These are phyloP conservation scores for Fusarium citri DNA, from an alignment of 2,329 filamentous ascomycete genomes.

Conservation along the genomic window DNA sequence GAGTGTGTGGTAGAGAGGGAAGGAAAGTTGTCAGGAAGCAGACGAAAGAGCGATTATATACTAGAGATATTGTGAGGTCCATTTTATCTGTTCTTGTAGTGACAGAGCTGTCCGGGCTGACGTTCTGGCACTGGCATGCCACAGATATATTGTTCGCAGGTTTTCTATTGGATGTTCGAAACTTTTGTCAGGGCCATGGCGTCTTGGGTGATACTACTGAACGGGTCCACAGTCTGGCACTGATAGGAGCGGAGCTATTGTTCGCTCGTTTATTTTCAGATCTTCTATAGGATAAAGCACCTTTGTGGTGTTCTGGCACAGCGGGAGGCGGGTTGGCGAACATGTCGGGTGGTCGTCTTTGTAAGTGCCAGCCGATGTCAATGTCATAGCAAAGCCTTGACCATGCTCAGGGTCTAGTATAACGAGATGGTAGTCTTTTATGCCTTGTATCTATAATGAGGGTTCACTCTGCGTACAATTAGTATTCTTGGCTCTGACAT, in stretches of 20 bases:
- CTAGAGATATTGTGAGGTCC: too few species aligned
- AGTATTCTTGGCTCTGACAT: not conserved
- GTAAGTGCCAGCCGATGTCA: not conserved
- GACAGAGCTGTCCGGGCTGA: too few species aligned
- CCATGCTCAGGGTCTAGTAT: rapidly evolving
- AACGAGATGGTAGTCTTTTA: rapidly evolving
- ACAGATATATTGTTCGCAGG: not conserved
- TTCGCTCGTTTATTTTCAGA: rapidly evolving
- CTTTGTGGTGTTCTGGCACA: not conserved
- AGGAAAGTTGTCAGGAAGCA: not conserved
- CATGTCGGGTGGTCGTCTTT: not conserved
- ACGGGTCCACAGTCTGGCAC: not conserved
- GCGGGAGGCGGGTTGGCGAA: rapidly evolving
- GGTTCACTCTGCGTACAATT: rapidly evolving
- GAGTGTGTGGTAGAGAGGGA: not conserved
- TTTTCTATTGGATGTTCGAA: not conserved
- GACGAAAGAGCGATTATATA: not conserved
- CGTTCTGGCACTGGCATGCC: not conserved
- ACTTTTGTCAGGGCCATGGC: not conserved
- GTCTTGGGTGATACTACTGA: not conserved
- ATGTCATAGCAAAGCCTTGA: not conserved
- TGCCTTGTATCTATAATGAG: rapidly evolving
- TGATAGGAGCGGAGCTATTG: not conserved
- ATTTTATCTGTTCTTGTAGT: not conserved
- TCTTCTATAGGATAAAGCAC: not conserved